Evolutionary conservation across 306 rosid genomes (phyloP).

Genomic region (Dryas octopetala): DNA sequence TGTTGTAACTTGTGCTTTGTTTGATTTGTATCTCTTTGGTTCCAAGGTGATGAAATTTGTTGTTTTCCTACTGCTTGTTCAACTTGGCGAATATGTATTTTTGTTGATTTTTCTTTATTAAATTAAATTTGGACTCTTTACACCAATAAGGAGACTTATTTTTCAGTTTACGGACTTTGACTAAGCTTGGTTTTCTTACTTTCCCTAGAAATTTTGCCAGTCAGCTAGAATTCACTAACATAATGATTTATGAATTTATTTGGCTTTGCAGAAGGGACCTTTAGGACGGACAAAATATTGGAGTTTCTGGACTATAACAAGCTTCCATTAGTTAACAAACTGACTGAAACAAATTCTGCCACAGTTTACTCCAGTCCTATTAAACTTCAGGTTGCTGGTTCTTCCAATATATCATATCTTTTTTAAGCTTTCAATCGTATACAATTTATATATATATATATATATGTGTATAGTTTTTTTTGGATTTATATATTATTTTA

Average conservation of each 20-base stretch:
- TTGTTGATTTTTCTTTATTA: neutral
- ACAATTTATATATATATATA: neutral
- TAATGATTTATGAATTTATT: conserved; percentile 10
- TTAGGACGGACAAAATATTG: conserved; percentile 52
- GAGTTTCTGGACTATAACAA: conserved; percentile 73
- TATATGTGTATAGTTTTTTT: neutral
- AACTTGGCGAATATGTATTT: conserved; percentile 3
- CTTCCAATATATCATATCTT: conserved; percentile 2
- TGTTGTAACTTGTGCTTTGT: neutral
- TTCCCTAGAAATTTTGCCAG: conserved; percentile 13
- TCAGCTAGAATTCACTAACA: conserved; percentile 18
- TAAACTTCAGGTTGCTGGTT: conserved; percentile 71
- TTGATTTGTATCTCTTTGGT: neutral
- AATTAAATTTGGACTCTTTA: conserved; percentile 16
- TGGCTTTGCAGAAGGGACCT: conserved; percentile 67
- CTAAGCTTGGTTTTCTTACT: neutral
- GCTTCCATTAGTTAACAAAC: conserved; percentile 74
- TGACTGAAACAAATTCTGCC: conserved; percentile 72
- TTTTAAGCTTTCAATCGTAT: neutral
- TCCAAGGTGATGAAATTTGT: conserved; percentile 6
- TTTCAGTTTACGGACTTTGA: conserved; percentile 5
- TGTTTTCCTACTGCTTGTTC: conserved; percentile 1
- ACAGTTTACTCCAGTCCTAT: conserved; percentile 74
- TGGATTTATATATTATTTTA: neutral
- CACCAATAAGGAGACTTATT: neutral